A percentile compares a stretch with the other conserved stretches of the same genome.
These are phyloP conservation scores for Limtongia smithiae DNA, from an alignment of 805 yeast genomes.

Conservation along the genomic window DNA sequence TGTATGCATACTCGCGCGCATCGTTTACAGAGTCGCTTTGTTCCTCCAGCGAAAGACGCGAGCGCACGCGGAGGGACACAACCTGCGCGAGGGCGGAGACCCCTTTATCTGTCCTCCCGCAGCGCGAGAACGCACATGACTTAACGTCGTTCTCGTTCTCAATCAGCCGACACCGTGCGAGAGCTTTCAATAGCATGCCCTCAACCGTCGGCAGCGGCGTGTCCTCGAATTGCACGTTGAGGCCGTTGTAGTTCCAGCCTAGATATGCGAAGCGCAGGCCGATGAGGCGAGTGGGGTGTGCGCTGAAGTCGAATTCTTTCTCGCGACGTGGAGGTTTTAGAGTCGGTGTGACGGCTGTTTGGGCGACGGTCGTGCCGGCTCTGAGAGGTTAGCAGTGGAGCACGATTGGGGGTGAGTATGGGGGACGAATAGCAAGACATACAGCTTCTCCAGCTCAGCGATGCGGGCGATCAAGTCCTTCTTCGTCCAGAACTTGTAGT, in stretches of 20 bases:
- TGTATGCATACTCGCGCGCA: conserved; percentile 66
- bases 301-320: conserved; percentile 14
- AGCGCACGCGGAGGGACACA: conserved; percentile 71
- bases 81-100: conserved; percentile 97
- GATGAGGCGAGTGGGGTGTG: conserved; percentile 52
- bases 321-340: conserved; percentile 12
- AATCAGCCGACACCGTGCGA: conserved; percentile 63
- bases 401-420: not conserved
- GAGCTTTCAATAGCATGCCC: conserved; percentile 64
- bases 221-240: conserved; percentile 69
- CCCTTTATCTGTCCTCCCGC: conserved; percentile 95
- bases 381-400: not conserved
- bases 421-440: not conserved
- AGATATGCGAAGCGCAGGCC: conserved; percentile 82
- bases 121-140: conserved; percentile 73
- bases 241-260: conserved; percentile 94
- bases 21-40: conserved; percentile 59
- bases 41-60: conserved; percentile 57
- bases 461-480: conserved; percentile 60
- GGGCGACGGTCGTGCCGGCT: conserved; percentile 8
- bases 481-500: conserved; percentile 61
- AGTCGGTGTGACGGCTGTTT: not conserved
- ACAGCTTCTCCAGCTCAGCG: conserved; percentile 48
- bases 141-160: conserved; percentile 48
- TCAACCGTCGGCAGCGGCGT: conserved; percentile 88